Evolutionary conservation across 1,284 basidiomycete species (phyloP).

Genomic region (Ceratobasidium sp.): DNA sequence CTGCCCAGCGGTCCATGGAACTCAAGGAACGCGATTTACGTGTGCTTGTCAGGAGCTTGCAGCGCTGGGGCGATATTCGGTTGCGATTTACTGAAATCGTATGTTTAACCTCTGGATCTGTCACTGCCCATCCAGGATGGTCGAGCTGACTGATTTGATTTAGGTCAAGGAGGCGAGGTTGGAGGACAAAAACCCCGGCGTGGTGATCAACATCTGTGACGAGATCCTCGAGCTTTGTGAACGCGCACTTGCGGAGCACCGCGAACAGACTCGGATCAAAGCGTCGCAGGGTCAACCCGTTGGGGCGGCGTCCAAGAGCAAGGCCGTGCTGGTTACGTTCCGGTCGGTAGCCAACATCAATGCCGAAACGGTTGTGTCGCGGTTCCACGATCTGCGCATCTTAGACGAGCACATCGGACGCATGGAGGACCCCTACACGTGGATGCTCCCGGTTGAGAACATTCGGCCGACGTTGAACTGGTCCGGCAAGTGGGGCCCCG

Average conservation of each 20-base stretch:
- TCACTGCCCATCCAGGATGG: conserved; percentile 37
- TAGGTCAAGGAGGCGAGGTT: conserved; percentile 93
- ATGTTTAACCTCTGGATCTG: conserved; percentile 53
- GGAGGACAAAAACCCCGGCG: conserved; percentile 91
- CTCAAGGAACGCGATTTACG: conserved; percentile 97
- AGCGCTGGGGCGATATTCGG: conserved; percentile 97
- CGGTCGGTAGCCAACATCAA: conserved; percentile 94
- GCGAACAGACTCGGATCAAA: conserved; percentile 78
- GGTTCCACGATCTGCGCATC: conserved; percentile 90
- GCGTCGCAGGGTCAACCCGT: conserved; percentile 85
- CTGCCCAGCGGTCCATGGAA: conserved; percentile 93
- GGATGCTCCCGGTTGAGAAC: conserved; percentile 90
- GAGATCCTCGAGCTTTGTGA: conserved; percentile 91
- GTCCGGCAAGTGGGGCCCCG: conserved; percentile 94
- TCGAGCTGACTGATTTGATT: conserved; percentile 42
- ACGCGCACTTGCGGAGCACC: conserved; percentile 85
- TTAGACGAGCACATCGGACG: conserved; percentile 82
- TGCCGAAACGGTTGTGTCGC: conserved; percentile 94
- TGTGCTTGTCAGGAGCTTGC: conserved; percentile 93
- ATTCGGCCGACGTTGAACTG: conserved; percentile 95
- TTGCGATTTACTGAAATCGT: conserved; percentile 95
- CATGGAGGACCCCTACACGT: conserved; percentile 76
- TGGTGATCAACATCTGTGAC: conserved; percentile 91
- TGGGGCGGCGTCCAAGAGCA: conserved; percentile 80
- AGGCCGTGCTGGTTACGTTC: conserved; percentile 93